A percentile compares a stretch with the other conserved stretches of the same genome.
Conservation (phyloP, 352 stramenopile genomes). For the Phytophthora sp. region DNA sequence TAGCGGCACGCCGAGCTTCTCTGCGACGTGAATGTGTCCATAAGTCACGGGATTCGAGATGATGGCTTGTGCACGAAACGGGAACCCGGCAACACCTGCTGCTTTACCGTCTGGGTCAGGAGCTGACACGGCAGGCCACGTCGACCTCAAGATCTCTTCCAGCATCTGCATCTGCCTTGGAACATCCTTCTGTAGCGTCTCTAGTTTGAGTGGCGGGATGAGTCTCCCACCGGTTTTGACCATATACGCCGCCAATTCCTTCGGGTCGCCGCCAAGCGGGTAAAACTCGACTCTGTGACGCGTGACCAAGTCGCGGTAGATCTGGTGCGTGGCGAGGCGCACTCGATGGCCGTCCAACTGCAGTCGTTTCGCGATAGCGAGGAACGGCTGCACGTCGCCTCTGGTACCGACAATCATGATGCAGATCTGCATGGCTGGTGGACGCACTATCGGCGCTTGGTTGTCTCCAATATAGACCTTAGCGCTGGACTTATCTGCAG, state of each 20-base stretch:
- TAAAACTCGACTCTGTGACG: slow-evolving; percentile 78
- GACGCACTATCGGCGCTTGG: background rate
- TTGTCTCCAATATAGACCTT: slow-evolving; percentile 11
- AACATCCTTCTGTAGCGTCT: slow-evolving; percentile 66
- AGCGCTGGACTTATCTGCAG: slow-evolving; percentile 6
- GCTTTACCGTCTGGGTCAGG: slow-evolving; percentile 70
- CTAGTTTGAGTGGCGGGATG: slow-evolving; percentile 60
- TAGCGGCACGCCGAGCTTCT: slow-evolving; percentile 89
- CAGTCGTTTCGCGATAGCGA: slow-evolving; percentile 83
- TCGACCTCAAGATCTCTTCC: slow-evolving; percentile 82
- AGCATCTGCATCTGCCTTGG: slow-evolving; percentile 89
- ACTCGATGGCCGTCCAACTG: slow-evolving; percentile 88
- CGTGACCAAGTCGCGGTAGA: slow-evolving; percentile 84
- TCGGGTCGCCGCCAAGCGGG: slow-evolving; percentile 69
- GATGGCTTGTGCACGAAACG: slow-evolving; percentile 90
- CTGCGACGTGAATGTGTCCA: slow-evolving; percentile 91
- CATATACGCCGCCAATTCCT: slow-evolving; percentile 89
- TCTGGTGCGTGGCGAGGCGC: slow-evolving; percentile 87
- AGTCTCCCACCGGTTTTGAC: slow-evolving; percentile 81
- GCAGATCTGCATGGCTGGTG: slow-evolving; percentile 70
- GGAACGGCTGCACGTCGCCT: slow-evolving; percentile 84
- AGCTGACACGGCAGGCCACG: slow-evolving; percentile 84
- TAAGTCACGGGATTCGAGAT: slow-evolving; percentile 93
- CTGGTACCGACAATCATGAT: slow-evolving; percentile 90
- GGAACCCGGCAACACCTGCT: slow-evolving; percentile 31